Evolutionary conservation across 192 early-diverging fungal genomes (phyloP).

Genomic region (Chytriomyces sp.): DNA sequence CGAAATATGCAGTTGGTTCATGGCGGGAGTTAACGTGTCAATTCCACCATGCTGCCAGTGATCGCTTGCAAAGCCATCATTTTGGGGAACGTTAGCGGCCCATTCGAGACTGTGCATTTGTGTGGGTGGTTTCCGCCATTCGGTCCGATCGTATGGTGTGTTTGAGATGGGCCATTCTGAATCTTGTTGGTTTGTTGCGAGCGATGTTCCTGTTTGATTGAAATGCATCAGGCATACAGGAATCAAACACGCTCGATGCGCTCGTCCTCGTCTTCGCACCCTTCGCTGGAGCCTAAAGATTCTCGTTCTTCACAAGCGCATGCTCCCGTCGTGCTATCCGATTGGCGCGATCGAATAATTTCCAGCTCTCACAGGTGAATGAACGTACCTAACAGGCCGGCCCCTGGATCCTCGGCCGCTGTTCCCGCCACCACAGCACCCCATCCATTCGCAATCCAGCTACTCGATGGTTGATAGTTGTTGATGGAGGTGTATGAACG

Average conservation of each 20-base stretch:
- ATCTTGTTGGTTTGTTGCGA: background rate
- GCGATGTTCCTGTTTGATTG: background rate
- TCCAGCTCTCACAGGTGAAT: background rate
- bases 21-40: background rate
- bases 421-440: constrained; percentile 5
- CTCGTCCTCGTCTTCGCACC: background rate
- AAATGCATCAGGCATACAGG: background rate
- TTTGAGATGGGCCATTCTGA: constrained; percentile 1
- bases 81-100: background rate
- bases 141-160: background rate
- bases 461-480: constrained; percentile 10
- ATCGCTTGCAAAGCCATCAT: background rate
- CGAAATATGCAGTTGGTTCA: background rate
- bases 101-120: background rate
- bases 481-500: constrained; percentile 9
- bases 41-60: background rate
- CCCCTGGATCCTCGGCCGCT: background rate
- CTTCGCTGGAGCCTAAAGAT: background rate
- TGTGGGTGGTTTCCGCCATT: background rate
- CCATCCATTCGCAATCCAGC: constrained; percentile 22
- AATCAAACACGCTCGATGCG: background rate
- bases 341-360: background rate
- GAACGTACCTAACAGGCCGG: too few relatives aligned
- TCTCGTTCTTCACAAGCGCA: background rate
- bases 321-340: background rate